Evolutionary conservation across 176 grass and related monocot genomes (phyloP).

Genomic region (maize (Zea mays)): Zm-B73-REFERENCE-NAM-5.0 NC_050097.1:6072001-6072500

Average conservation of each 20-base stretch:
- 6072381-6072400: slow-evolving; percentile 9
- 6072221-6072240: background rate
- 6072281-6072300: background rate
- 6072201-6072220: background rate
- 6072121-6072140: slow-evolving; percentile 86
- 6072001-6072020: background rate
- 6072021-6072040: slow-evolving; percentile 70
- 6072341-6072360: slow-evolving; percentile 20
- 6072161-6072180: background rate
- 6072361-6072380: background rate
- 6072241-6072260: background rate
- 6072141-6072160: slow-evolving; percentile 21
- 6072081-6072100: slow-evolving; percentile 85
- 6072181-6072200: slow-evolving; percentile 10
- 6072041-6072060: slow-evolving; percentile 92
- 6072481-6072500: slow-evolving; percentile 91
- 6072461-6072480: slow-evolving; percentile 88
- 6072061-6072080: slow-evolving; percentile 89
- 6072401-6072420: slow-evolving; percentile 4
- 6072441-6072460: slow-evolving; percentile 92
- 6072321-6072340: background rate
- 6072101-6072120: slow-evolving; percentile 84
- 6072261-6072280: background rate
- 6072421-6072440: slow-evolving; percentile 29
- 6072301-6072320: background rate